These are phyloP conservation scores for Amanita muscaria DNA, from an alignment of 768 basidiomycete species.

Conservation along the genomic window DNA sequence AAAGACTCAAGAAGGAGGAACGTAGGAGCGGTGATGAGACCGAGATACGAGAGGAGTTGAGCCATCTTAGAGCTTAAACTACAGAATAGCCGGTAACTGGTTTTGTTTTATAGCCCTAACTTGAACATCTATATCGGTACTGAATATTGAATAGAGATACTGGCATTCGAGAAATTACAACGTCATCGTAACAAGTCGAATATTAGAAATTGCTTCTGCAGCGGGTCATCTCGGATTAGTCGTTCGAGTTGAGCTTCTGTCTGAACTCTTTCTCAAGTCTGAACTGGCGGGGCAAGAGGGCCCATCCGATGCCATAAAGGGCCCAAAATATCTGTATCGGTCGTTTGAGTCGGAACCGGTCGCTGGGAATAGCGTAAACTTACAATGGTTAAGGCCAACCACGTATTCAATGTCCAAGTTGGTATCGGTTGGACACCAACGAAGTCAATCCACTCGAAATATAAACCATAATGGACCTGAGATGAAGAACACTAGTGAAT, in stretches of 20 bases:
- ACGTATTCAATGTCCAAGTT: conserved; percentile 32
- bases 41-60: too few relatives aligned
- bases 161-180: too few relatives aligned
- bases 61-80: too few relatives aligned
- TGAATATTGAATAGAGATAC: too few relatives aligned
- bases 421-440: conserved; percentile 31
- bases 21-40: too few relatives aligned
- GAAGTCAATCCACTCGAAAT: conserved; percentile 31
- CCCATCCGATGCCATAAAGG: conserved; percentile 33
- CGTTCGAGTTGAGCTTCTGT: conserved; percentile 4
- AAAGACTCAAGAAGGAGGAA: too few relatives aligned
- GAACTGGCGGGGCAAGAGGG: conserved; percentile 37
- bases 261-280: conserved; percentile 27
- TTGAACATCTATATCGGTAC: too few relatives aligned
- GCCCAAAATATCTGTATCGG: conserved; percentile 37
- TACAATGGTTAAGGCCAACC: conserved; percentile 37
- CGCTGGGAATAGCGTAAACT: conserved; percentile 12
- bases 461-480: conserved; percentile 42
- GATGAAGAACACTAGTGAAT: not conserved
- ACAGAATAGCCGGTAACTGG: too few relatives aligned
- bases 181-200: too few relatives aligned
- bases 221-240: not conserved
- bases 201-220: not conserved
- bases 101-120: too few relatives aligned
- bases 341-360: not conserved